A percentile compares a stretch with the other conserved stretches of the same genome.
Evolutionary conservation across 495 filamentous ascomycete species (phyloP).

Genomic region (Aspergillus egyptiacus): DNA sequence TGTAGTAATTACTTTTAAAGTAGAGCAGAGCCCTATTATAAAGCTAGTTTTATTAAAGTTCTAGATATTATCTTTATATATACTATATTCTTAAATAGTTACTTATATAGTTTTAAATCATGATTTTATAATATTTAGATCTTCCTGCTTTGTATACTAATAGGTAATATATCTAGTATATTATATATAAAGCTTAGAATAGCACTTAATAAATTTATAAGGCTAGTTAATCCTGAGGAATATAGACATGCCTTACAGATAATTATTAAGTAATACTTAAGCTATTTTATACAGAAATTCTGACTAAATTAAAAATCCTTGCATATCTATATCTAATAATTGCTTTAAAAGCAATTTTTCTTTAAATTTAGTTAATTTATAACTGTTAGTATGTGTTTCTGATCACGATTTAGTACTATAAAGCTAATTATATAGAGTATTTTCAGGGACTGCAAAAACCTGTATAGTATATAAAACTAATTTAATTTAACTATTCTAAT

Average conservation of each 20-base stretch:
- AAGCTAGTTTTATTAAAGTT: conserved; percentile 15
- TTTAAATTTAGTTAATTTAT: conserved; percentile 11
- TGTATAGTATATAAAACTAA: neutral
- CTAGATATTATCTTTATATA: neutral
- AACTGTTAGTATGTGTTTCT: conserved; percentile 9
- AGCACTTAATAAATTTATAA: neutral
- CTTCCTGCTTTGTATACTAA: neutral
- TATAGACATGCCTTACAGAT: neutral
- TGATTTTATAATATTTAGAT: conserved; percentile 1
- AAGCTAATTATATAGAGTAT: neutral
- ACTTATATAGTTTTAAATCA: conserved; percentile 9
- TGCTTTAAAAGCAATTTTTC: conserved; percentile 7
- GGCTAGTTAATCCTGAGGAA: conserved; percentile 1
- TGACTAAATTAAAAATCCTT: conserved; percentile 10
- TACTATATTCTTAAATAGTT: conserved; percentile 2
- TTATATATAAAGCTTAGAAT: neutral
- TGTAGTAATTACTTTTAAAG: conserved; percentile 4
- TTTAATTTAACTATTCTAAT: conserved; percentile 3
- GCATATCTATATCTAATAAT: conserved; percentile 10
- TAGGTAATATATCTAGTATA: conserved; percentile 5
- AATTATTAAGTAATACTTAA: conserved; percentile 3
- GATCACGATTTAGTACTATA: neutral
- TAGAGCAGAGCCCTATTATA: conserved; percentile 2
- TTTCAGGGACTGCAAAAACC: neutral
- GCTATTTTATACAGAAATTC: conserved; percentile 12